Conservation (phyloP, 106 monocot species). For the Dendrobium catenatum region DNA sequence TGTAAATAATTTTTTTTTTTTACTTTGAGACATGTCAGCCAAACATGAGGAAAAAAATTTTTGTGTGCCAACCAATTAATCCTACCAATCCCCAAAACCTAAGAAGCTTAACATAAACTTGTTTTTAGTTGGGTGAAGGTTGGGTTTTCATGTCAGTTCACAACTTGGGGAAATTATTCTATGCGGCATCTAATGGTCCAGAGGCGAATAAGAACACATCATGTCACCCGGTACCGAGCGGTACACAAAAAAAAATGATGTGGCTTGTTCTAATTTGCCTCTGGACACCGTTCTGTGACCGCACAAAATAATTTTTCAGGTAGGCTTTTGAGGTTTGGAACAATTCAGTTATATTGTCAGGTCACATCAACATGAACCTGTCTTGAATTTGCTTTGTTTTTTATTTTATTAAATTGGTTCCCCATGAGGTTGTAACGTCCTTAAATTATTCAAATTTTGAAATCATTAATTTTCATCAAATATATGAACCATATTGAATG, state of each 20-base stretch:
- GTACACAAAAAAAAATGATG: too few species aligned
- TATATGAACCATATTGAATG: constrained; percentile 1
- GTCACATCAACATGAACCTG: neutral
- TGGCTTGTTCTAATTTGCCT: too few species aligned
- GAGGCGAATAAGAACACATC: too few species aligned
- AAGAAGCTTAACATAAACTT: neutral
- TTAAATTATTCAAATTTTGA: neutral
- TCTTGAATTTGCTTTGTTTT: neutral
- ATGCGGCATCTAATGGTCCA: too few species aligned
- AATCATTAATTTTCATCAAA: neutral
- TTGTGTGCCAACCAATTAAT: too few species aligned
- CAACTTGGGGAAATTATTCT: neutral
- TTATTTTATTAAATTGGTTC: neutral
- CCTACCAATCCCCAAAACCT: neutral
- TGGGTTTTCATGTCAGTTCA: neutral
- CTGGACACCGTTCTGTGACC: too few species aligned
- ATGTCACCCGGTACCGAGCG: too few species aligned
- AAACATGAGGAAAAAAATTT: too few species aligned
- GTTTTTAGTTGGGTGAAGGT: neutral
- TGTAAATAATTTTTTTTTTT: too few species aligned
- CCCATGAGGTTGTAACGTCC: neutral
- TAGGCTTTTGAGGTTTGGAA: too few species aligned
- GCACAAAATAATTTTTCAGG: too few species aligned
- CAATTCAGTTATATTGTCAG: neutral
- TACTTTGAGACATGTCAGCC: too few species aligned